These are phyloP conservation scores for Cordyceps javanica DNA, from an alignment of 2,329 filamentous ascomycete species.

Conservation along the genomic window DNA sequence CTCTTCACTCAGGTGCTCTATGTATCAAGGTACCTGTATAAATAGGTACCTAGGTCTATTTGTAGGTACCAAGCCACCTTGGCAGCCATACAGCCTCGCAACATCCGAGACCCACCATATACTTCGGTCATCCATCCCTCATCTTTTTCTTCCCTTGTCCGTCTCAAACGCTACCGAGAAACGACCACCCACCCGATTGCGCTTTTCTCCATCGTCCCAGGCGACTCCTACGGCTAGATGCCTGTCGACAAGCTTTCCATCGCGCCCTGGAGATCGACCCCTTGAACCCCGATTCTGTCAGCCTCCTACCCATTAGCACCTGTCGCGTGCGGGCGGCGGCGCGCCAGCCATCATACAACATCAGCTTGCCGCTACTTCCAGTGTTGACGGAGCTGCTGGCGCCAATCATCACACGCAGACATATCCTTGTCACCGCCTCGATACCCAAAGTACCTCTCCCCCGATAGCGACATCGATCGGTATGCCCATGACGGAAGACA, in stretches of 20 bases:
- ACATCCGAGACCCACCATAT: constrained; percentile 1
- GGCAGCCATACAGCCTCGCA: neutral
- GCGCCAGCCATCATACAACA: neutral
- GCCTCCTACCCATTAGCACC: neutral
- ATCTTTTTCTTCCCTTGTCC: neutral
- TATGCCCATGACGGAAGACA: constrained; percentile 53
- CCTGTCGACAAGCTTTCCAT: neutral
- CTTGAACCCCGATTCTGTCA: neutral
- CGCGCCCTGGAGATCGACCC: neutral
- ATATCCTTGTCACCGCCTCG: neutral
- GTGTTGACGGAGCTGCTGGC: neutral
- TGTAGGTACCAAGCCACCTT: no score
- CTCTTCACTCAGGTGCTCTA: no score
- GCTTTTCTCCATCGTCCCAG: neutral
- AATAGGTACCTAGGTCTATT: no score
- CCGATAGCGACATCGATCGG: neutral
- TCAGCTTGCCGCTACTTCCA: neutral
- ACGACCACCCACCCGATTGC: neutral
- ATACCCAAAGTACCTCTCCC: neutral
- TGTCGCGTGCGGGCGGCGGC: constrained; percentile 2
- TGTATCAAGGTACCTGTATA: no score
- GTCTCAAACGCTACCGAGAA: neutral
- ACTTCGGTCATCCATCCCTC: neutral
- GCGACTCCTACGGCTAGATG: neutral
- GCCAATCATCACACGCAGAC: neutral